Evolutionary conservation across 345 rosid species (phyloP).

Genomic region (Melaleuca alternifolia): DNA sequence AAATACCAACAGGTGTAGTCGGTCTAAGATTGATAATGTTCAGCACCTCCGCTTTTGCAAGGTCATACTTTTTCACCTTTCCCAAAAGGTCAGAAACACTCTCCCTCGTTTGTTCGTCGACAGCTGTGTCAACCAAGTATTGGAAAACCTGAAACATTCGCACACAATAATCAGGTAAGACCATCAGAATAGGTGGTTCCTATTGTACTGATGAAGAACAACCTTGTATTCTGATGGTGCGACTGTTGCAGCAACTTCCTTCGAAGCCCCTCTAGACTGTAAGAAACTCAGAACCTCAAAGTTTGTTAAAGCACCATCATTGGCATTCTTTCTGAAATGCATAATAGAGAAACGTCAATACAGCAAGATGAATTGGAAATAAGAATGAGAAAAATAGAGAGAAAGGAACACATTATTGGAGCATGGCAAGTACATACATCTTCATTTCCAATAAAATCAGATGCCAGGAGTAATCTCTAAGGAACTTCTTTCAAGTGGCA

Average conservation of each 20-base stretch:
- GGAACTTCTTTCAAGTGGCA: background rate
- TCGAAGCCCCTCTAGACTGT: slow-evolving; percentile 70
- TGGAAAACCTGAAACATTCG: slow-evolving; percentile 50
- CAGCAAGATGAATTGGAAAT: background rate
- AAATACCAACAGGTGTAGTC: slow-evolving; percentile 34
- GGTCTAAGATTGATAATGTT: slow-evolving; percentile 60
- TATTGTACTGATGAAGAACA: background rate
- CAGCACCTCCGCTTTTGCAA: slow-evolving; percentile 79
- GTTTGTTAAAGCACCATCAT: slow-evolving; percentile 67
- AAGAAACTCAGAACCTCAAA: slow-evolving; percentile 61
- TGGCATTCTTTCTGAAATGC: slow-evolving; percentile 46
- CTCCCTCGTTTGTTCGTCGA: slow-evolving; percentile 56
- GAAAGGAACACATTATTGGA: background rate
- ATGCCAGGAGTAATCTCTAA: background rate
- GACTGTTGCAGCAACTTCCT: slow-evolving; percentile 50
- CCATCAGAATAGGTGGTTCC: background rate
- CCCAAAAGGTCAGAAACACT: slow-evolving; percentile 31
- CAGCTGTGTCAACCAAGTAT: slow-evolving; percentile 44
- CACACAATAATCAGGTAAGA: background rate
- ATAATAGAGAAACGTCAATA: background rate
- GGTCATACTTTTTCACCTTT: slow-evolving; percentile 40
- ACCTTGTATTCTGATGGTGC: slow-evolving; percentile 70
- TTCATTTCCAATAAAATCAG: background rate
- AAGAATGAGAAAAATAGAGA: background rate
- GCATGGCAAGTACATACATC: background rate